These are phyloP conservation scores for Chrysanthemum makinoi DNA, from an alignment of 129 eudicot genomes.

Conservation along the genomic window DNA sequence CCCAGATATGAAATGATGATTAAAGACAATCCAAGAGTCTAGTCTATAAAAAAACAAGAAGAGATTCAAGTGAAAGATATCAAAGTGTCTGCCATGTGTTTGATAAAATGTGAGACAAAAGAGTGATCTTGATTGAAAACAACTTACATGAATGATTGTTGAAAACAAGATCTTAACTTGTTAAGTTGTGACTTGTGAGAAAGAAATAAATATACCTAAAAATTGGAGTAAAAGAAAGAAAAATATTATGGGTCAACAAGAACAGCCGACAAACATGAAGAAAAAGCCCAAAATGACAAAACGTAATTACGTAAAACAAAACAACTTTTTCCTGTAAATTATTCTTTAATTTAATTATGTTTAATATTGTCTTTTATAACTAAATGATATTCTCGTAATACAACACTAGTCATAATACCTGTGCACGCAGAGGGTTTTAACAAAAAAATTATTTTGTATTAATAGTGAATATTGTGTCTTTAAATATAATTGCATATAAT, in stretches of 20 bases:
- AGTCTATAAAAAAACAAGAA: no score
- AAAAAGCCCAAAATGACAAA: slow-evolving; percentile 33
- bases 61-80: no score
- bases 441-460: no score
- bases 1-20: no score
- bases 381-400: no score
- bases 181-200: slow-evolving; percentile 9
- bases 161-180: slow-evolving; percentile 24
- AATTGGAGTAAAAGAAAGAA: slow-evolving; percentile 21
- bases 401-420: no score
- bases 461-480: no score
- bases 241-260: slow-evolving; percentile 47
- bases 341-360: neutral
- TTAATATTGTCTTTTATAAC: no score
- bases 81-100: slow-evolving; percentile 12
- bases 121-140: slow-evolving; percentile 34
- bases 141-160: slow-evolving; percentile 30
- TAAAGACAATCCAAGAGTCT: no score
- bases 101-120: slow-evolving; percentile 24
- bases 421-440: no score
- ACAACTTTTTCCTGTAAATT: slow-evolving; percentile 25
- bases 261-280: slow-evolving; percentile 49
- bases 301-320: slow-evolving; percentile 36
- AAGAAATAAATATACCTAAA: slow-evolving; percentile 31
- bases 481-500: no score